Conservation (phyloP, 2,329 filamentous ascomycete genomes). For the Huntiella omanensis region DNA sequence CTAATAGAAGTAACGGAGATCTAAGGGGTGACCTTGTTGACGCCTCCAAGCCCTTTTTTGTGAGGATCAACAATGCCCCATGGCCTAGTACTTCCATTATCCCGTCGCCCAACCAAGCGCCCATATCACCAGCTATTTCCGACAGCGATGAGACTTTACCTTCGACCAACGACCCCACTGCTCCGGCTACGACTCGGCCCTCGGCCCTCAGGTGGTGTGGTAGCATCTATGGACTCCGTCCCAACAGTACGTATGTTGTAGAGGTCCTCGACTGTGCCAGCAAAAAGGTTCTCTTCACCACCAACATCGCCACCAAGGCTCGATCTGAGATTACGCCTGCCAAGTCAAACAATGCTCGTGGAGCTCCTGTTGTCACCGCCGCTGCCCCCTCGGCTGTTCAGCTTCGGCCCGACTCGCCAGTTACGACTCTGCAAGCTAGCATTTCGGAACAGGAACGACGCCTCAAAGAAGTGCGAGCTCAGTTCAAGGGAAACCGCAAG, state of each 20-base stretch:
- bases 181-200: constrained; percentile 7
- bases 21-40: constrained; percentile 33
- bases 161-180: constrained; percentile 14
- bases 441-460: constrained; percentile 54
- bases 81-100: constrained; percentile 64
- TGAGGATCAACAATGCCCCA: constrained; percentile 57
- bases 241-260: constrained; percentile 58
- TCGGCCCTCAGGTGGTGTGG: constrained; percentile 47
- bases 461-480: constrained; percentile 47
- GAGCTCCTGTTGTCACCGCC: constrained; percentile 13
- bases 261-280: constrained; percentile 56
- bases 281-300: constrained; percentile 47
- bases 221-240: constrained; percentile 49
- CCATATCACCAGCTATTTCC: not conserved
- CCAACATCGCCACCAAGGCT: constrained; percentile 48
- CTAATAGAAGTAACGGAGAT: not conserved
- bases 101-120: constrained; percentile 20
- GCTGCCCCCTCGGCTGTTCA: constrained; percentile 30
- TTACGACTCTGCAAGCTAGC: constrained; percentile 57
- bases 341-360: constrained; percentile 16
- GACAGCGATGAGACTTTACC: constrained; percentile 7
- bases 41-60: constrained; percentile 56
- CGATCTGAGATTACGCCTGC: constrained; percentile 22
- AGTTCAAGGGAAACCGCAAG: constrained; percentile 51
- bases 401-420: constrained; percentile 55